Evolutionary conservation across 1,284 basidiomycete genomes (phyloP), one percentile per base, ranked within the genome.

Genomic region (Heterobasidion parviporum): DNA sequence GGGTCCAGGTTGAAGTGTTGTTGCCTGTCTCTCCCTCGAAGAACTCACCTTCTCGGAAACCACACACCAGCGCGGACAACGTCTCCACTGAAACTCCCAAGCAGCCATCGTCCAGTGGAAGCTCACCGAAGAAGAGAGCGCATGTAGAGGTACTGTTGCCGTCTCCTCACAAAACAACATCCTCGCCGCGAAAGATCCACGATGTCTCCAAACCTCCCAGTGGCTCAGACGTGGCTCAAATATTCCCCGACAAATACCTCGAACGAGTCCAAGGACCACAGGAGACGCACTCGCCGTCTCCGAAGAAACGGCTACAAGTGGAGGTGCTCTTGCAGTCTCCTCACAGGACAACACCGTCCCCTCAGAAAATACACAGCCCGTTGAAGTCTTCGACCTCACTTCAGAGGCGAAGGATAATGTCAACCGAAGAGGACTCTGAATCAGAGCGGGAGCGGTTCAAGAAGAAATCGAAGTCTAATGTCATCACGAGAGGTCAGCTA

Each of bases 1-100:
- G 57, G 50, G 53, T 64, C 8, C 45, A 60, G 41, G 61, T 63
- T 6, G 63, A 63, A 46, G 58, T 52, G 3, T 6, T 52, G n/a
- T 9, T 52, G 46, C 46, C 46, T 18, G 10, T 48, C 12, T 48
- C 46, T 18, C 46, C 46, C 3, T 41, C 38, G 4, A 41, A 41
- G n/a, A 12, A 10, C n/a, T 12, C 38, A 41, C 38, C 38, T 3
- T 8, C 38, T 41, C 38, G 12, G 5, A 26, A 26, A 41, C 38
- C 38, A 41, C 10, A 41, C 12, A n/a, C 7, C n/a, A n/a, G 7
- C 5, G 38, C 3, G 10, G 38, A n/a, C 38, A 41, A 26, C 1
- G 4, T 26, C 26, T 26, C 26, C 26, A 26, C 26, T 26, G 26
- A 26, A 4, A 5, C 4, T 26, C 26, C 26, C 26, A 26, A 26